Percentiles rank a stretch among this genome's conserved stretches.
Conservation (phyloP, 345 rosid species). For the Citrus trifoliata region DNA sequence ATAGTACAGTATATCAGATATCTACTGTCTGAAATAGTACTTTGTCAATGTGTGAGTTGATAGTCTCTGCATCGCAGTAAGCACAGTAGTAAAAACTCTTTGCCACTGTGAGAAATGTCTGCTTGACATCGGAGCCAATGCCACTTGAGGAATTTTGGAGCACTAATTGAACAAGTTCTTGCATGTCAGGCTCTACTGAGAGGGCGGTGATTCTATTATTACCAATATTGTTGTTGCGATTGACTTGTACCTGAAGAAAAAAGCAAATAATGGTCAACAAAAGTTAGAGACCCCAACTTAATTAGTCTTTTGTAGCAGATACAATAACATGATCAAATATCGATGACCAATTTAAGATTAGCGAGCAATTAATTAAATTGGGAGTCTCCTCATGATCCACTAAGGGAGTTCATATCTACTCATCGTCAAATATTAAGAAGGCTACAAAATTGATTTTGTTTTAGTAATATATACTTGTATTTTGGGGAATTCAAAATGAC, state of each 20-base stretch:
- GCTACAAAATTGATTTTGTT: background rate
- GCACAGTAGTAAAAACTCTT: constrained; percentile 68
- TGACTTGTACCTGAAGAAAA: constrained; percentile 27
- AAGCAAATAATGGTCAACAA: background rate
- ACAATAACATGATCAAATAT: too few relatives aligned
- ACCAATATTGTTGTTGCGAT: background rate
- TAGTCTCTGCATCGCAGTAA: constrained; percentile 40
- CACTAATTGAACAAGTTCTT: constrained; percentile 55
- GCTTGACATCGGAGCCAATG: constrained; percentile 32
- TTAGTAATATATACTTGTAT: too few relatives aligned
- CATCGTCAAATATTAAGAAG: constrained; percentile 1
- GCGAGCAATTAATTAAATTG: background rate
- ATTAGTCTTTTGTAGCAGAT: too few relatives aligned
- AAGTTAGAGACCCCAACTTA: background rate
- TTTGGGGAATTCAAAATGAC: too few relatives aligned
- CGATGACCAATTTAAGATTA: constrained; percentile 1
- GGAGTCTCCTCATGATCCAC: constrained; percentile 13
- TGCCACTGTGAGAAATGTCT: constrained; percentile 56
- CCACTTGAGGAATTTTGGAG: constrained; percentile 27
- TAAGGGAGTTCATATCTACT: background rate
- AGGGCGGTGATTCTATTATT: constrained; percentile 24
- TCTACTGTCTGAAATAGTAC: constrained; percentile 63
- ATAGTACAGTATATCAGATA: background rate
- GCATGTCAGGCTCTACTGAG: constrained; percentile 55
- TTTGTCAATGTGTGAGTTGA: constrained; percentile 59